Evolutionary conservation across 2,329 filamentous ascomycete genomes (phyloP).

Genomic region (Xylariaceae sp.): DNA sequence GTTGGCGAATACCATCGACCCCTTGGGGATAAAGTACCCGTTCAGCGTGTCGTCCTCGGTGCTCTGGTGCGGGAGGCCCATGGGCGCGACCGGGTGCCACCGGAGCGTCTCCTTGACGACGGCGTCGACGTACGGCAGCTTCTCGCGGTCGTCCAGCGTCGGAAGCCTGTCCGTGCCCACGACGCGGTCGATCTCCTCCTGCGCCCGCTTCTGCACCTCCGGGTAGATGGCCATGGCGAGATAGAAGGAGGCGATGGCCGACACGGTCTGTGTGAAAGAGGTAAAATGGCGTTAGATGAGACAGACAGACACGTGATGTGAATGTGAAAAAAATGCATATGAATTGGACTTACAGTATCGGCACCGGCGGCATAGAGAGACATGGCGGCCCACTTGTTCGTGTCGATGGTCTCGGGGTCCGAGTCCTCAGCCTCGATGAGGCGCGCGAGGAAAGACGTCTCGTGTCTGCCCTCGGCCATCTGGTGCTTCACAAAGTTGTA

Average conservation of each 20-base stretch:
- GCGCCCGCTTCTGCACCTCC: slow-evolving; percentile 36
- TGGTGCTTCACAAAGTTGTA: slow-evolving; percentile 13
- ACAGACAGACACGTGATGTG: no score
- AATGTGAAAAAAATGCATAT: no score
- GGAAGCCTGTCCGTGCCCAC: slow-evolving; percentile 27
- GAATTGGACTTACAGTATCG: slow-evolving; percentile 12
- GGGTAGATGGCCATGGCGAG: slow-evolving; percentile 43
- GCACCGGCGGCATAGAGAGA: slow-evolving; percentile 22
- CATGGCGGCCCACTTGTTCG: slow-evolving; percentile 19
- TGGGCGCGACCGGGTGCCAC: slow-evolving; percentile 25
- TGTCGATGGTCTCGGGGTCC: slow-evolving; percentile 9
- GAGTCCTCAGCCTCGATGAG: slow-evolving; percentile 14
- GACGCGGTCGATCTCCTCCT: slow-evolving; percentile 26
- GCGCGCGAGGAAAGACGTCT: slow-evolving; percentile 17
- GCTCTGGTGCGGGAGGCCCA: slow-evolving; percentile 17
- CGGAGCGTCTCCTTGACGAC: slow-evolving; percentile 23
- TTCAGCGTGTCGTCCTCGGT: slow-evolving; percentile 12
- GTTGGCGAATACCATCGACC: slow-evolving; percentile 14
- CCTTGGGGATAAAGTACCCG: slow-evolving; percentile 16
- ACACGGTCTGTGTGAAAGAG: slow-evolving; percentile 34
- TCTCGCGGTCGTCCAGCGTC: slow-evolving; percentile 18
- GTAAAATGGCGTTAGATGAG: not conserved
- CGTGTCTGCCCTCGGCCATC: slow-evolving; percentile 16
- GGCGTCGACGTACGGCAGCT: slow-evolving; percentile 25
- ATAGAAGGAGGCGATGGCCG: slow-evolving; percentile 37